These are phyloP conservation scores for Buxus sempervirens DNA, from an alignment of 164 flowering plant species.

Conservation along the genomic window DNA sequence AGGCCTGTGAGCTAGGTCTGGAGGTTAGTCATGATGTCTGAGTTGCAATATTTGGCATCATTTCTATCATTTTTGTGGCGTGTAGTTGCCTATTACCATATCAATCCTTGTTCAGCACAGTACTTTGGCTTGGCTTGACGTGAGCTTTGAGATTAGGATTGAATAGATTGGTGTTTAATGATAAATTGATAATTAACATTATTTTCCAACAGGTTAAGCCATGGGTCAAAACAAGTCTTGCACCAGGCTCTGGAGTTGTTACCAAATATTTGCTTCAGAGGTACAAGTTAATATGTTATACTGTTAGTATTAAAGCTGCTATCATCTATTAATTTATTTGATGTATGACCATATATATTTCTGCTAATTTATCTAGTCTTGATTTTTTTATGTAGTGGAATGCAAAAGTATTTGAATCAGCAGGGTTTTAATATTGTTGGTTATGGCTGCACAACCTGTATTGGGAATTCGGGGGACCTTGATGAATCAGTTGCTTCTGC, in stretches of 20 bases:
- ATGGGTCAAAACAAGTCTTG: slow-evolving; percentile 90
- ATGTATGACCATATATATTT: neutral
- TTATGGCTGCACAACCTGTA: slow-evolving; percentile 90
- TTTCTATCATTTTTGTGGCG: neutral
- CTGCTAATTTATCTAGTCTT: slow-evolving; percentile 2
- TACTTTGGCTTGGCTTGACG: too few relatives aligned
- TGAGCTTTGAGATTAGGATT: neutral
- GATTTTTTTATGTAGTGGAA: slow-evolving; percentile 50
- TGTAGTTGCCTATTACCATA: neutral
- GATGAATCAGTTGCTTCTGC: slow-evolving; percentile 73
- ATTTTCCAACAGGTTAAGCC: slow-evolving; percentile 62
- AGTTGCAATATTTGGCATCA: neutral
- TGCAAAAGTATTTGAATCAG: slow-evolving; percentile 68
- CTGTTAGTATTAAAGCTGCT: neutral
- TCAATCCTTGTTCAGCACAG: neutral
- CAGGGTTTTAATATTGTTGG: slow-evolving; percentile 82
- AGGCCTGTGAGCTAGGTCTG: slow-evolving; percentile 79
- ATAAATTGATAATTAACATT: neutral
- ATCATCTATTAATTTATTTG: neutral
- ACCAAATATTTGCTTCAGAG: slow-evolving; percentile 81
- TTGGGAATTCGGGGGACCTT: slow-evolving; percentile 85
- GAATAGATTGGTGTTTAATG: neutral
- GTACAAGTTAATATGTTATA: slow-evolving; percentile 24
- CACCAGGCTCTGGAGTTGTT: slow-evolving; percentile 88
- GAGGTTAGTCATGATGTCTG: slow-evolving; percentile 43